Evolutionary conservation across 441 rosid species (phyloP).

Genomic region (Euphorbia neoarborescens): DNA sequence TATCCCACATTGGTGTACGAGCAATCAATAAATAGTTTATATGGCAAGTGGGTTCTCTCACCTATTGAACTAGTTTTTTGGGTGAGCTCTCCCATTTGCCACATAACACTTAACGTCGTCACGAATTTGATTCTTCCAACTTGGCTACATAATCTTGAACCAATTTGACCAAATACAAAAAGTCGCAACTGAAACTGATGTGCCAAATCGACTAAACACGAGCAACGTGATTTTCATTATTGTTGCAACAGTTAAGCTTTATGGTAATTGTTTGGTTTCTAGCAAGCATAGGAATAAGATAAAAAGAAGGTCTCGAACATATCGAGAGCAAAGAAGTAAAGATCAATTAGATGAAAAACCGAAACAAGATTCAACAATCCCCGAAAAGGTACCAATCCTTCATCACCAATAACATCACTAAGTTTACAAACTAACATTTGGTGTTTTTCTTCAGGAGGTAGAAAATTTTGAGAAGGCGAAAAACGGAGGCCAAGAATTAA

Average conservation of each 20-base stretch:
- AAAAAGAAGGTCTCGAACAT: slow-evolving; percentile 32
- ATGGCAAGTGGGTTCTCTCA: no score
- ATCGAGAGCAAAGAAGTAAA: slow-evolving; percentile 29
- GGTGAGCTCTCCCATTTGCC: no score
- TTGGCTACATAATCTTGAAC: no score
- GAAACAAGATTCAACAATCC: slow-evolving; percentile 15
- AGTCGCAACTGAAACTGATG: no score
- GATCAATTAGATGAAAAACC: slow-evolving; percentile 20
- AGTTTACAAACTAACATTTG: background rate
- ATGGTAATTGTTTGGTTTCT: slow-evolving; percentile 1
- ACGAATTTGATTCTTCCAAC: no score
- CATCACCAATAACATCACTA: background rate
- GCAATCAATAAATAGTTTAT: no score
- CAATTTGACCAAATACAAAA: no score
- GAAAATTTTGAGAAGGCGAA: slow-evolving; percentile 14
- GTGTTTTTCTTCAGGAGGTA: slow-evolving; percentile 23
- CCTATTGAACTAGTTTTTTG: no score
- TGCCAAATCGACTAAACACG: background rate
- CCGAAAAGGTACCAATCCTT: slow-evolving; percentile 30
- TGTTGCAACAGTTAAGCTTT: background rate
- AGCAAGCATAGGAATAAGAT: slow-evolving; percentile 32
- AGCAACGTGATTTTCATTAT: background rate
- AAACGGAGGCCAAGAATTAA: slow-evolving; percentile 6
- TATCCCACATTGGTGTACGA: no score
- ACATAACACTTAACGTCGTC: no score